Conservation (phyloP, 2,329 filamentous ascomycete genomes). For the Fusarium sp. region DNA sequence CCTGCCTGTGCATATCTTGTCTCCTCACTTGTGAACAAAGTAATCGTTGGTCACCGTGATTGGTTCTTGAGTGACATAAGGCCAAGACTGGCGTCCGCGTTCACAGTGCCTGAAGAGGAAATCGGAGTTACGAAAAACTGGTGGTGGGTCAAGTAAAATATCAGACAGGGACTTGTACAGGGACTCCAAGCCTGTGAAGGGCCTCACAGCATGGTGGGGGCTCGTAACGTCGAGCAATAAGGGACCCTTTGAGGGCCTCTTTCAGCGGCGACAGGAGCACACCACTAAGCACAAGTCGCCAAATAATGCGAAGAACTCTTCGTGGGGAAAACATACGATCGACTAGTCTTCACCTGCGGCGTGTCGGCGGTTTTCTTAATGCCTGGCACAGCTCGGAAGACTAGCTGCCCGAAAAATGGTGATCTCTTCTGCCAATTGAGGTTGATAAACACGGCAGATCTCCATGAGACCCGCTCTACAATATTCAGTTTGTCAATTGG, state of each 20-base stretch:
- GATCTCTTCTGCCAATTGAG: constrained; percentile 5
- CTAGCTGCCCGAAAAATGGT: constrained; percentile 21
- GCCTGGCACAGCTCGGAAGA: constrained; percentile 22
- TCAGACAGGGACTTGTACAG: constrained; percentile 34
- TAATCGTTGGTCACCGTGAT: constrained; percentile 34
- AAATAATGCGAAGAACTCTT: constrained; percentile 12
- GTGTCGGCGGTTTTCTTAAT: constrained; percentile 18
- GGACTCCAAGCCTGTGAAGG: constrained; percentile 31
- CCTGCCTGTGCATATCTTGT: constrained; percentile 23
- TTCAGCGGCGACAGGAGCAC: constrained; percentile 18
- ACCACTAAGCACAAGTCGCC: constrained; percentile 33
- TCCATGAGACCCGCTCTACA: constrained; percentile 2
- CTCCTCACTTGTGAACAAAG: constrained; percentile 19
- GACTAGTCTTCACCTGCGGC: constrained; percentile 19
- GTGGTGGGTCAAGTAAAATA: constrained; percentile 38
- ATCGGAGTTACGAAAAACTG: constrained; percentile 29
- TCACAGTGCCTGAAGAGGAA: constrained; percentile 38
- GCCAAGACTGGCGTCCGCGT: constrained; percentile 22
- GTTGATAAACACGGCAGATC: constrained; percentile 4
- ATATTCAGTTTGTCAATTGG: constrained; percentile 1
- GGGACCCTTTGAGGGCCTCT: constrained; percentile 31
- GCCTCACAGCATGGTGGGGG: constrained; percentile 44
- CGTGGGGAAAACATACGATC: constrained; percentile 42
- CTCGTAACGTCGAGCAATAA: constrained; percentile 39
- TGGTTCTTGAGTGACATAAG: constrained; percentile 32